Evolutionary conservation across 2,329 filamentous ascomycete genomes (phyloP), one percentile per base, ranked within the genome.

Genomic region (Phyllosticta paracitricarpa): DNA sequence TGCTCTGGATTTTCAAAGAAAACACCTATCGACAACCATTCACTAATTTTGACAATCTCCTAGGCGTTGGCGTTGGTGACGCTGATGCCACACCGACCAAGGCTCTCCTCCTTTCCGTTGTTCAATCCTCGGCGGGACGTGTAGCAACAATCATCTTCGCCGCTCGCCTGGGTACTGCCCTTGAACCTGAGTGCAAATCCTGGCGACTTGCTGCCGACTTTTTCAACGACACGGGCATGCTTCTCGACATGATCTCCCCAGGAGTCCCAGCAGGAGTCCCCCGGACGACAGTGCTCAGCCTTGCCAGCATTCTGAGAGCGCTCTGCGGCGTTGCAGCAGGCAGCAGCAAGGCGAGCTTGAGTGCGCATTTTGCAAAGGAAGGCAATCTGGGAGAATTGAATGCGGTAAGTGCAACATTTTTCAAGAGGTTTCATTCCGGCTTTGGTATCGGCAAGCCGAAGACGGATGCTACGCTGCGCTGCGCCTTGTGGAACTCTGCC

Each of bases 331-430:
- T 97, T 4, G 89, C 93, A 0, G 93, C 91, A 0, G 91, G 89
- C 12, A 91, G 90, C 60, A 89, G 89, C 65, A 97, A 97, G 74
- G 93, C 93, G 1, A 92, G 89, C 64, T 76, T 99, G 66, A 94
- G 89, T 70, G 89, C 90, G 10, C 94, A 99, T 75, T 97, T 99
- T 78, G 91, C 93, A 8, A 84, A 81, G 66, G 85, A 86, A 70
- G 89, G 91, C 48, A 97, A 97, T 72, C 76, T 97, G 54, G 93
- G 90, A 1, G 93, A 97, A 73, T 80, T 99, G 61, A 97, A 97
- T 75, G 92, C 93, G 61, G 82, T 84, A 69, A 70, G 81, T 78
- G 14, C 10, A 40, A 40, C 33, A 40, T 40, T 40, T 33, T 40
- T 12, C 14, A 1, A 12, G 33, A 40, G 1, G 10, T 17, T 17